Conservation (phyloP, 441 rosid species). For the Geranium incanum region DNA sequence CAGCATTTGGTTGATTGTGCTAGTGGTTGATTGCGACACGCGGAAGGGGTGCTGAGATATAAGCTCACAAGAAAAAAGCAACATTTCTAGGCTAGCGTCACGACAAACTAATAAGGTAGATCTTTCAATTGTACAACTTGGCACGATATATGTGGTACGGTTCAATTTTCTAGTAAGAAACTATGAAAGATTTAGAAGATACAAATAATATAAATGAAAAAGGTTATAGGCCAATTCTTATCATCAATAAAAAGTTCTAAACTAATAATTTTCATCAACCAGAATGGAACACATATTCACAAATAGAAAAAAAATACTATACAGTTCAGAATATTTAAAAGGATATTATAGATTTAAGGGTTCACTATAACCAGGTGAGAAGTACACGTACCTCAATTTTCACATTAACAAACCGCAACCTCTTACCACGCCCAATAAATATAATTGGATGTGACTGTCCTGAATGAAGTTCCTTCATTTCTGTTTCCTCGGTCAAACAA, state of each 20-base stretch:
- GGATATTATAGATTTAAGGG: neutral
- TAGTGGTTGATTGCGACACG: no score
- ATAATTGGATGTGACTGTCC: constrained; percentile 62
- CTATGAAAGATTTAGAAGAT: no score
- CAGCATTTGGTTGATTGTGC: no score
- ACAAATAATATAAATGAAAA: no score
- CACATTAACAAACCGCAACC: constrained; percentile 76
- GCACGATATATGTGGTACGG: no score
- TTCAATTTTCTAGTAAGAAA: no score
- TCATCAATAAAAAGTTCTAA: neutral
- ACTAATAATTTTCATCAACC: neutral
- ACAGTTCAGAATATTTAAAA: neutral
- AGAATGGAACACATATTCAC: neutral
- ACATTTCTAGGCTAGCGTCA: no score
- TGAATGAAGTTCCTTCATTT: constrained; percentile 39
- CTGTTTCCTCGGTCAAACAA: constrained; percentile 51
- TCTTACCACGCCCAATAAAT: constrained; percentile 86
- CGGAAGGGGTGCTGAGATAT: no score
- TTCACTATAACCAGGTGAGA: neutral
- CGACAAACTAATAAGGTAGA: no score
- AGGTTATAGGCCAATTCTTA: neutral
- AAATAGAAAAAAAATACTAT: neutral
- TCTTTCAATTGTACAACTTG: no score
- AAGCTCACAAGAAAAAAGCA: no score
- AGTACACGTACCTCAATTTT: constrained; percentile 68